These are phyloP conservation scores for Termitomyces sp. DNA, from an alignment of 768 basidiomycete species.

Conservation along the genomic window DNA sequence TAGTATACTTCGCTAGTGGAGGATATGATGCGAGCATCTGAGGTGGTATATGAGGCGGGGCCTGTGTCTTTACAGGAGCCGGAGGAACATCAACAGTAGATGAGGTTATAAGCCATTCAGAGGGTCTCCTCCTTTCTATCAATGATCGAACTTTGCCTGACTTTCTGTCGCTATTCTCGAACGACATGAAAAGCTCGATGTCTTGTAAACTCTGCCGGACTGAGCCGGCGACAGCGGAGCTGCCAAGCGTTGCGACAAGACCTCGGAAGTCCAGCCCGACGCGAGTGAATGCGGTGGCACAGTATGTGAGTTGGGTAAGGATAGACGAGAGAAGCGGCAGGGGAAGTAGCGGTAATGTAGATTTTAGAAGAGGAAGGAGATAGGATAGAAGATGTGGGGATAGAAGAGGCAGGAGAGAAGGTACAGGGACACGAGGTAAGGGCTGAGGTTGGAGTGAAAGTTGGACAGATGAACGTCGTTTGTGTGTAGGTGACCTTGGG, in stretches of 20 bases:
- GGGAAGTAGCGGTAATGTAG: constrained; percentile 55
- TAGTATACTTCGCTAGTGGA: constrained; percentile 67
- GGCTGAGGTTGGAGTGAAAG: neutral
- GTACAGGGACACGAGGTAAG: constrained; percentile 12
- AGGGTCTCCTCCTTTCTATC: constrained; percentile 24
- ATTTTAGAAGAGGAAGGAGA: constrained; percentile 62
- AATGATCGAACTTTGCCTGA: constrained; percentile 3
- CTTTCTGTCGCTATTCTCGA: neutral
- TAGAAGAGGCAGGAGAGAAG: constrained; percentile 58
- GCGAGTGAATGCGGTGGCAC: constrained; percentile 86
- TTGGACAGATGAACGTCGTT: constrained; percentile 4
- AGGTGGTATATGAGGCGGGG: constrained; percentile 61
- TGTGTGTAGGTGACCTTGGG: constrained; percentile 8
- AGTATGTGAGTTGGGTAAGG: constrained; percentile 91
- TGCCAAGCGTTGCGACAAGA: constrained; percentile 61
- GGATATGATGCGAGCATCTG: constrained; percentile 67
- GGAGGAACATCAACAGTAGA: constrained; percentile 22
- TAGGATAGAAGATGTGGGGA: constrained; percentile 54
- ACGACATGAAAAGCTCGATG: constrained; percentile 1
- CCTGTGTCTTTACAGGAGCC: constrained; percentile 17
- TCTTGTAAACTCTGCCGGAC: constrained; percentile 44
- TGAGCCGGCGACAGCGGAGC: constrained; percentile 51
- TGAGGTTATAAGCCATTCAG: constrained; percentile 44
- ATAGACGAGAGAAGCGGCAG: constrained; percentile 70
- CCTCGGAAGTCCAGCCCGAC: constrained; percentile 86